Base-by-base conservation (phyloP, 192 early-diverging fungal genomes). In the Coemansia sp. region DNA sequence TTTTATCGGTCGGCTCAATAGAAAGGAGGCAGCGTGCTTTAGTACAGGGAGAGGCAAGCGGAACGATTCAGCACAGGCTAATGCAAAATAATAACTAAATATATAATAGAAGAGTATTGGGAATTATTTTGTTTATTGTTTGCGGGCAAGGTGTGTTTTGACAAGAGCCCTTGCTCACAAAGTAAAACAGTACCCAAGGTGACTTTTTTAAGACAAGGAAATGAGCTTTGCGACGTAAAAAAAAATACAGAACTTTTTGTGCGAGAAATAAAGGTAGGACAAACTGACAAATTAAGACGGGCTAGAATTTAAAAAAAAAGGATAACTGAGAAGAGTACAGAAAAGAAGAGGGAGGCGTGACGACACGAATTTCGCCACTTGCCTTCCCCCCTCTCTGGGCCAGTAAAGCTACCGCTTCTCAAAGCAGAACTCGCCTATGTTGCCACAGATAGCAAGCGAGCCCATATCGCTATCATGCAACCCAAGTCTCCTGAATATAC, bases 301-400 rank as follows among this genome's bases (percentile, higher is more conserved):
- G 20, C 42, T 5, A 59, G 57, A 33, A 58, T 58, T 57, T n/a
- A 45, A 31, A 23, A 34, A n/a, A 21, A 31, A 58, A 66, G 58
- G 46, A 48, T 45, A 46, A 34, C 23, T 16, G 25, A 31, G 49
- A 20, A 43, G 13, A 34, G 48, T 46, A 20, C 31, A 45, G 15
- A 42, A 61, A 35, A 23, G 18, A 45, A 42, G 15, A 29, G 29
- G 23, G 53, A 35, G 35, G 29, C 46, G 40, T 61, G 67, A 68
- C 67, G 59, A 61, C 46, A 61, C 59, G 23, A 9, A 26, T 51
- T 51, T 51, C 16, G 25, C 23, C 8, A 12, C 20, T 28, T 7
- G 23, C 7, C 23, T 25, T 51, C 26, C n/a, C n/a, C n/a, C n/a
- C n/a, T n/a, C n/a, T n/a, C n/a, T n/a, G n/a, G n/a, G n/a, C n/a